These are phyloP conservation scores for Fusarium hainanense DNA, from an alignment of 2,329 filamentous ascomycete species.

Conservation along the genomic window DNA sequence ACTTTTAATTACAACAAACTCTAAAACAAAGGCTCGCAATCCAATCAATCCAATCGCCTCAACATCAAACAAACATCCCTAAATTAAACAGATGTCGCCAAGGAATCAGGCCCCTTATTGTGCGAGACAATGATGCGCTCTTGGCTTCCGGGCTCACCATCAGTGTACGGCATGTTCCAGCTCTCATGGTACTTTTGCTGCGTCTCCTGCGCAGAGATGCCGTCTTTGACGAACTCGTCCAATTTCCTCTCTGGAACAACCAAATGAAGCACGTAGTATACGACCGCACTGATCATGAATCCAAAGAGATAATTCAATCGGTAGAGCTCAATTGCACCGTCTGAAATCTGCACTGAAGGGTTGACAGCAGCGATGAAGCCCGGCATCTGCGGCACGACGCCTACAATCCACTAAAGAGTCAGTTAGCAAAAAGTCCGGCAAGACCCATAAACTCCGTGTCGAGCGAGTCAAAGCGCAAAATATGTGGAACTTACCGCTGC, in stretches of 20 bases:
- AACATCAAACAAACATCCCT: not conserved
- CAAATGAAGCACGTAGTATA: conserved; percentile 49
- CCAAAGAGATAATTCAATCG: conserved; percentile 55
- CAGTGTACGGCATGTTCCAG: conserved; percentile 48
- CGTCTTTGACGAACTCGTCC: conserved; percentile 46
- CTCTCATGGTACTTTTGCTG: conserved; percentile 46
- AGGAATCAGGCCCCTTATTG: conserved; percentile 18
- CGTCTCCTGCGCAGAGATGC: conserved; percentile 42
- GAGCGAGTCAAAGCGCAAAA: not conserved
- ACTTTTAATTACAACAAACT: not conserved
- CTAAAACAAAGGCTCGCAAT: conserved; percentile 2
- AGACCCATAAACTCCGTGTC: not conserved
- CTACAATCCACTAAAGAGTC: conserved; percentile 52
- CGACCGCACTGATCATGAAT: conserved; percentile 49
- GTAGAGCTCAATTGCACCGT: conserved; percentile 54
- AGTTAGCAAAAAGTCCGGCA: not conserved
- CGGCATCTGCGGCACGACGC: conserved; percentile 54
- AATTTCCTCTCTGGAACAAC: conserved; percentile 45
- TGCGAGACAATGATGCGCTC: conserved; percentile 15
- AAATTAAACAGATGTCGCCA: conserved; percentile 23
- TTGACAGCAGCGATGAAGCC: conserved; percentile 57
- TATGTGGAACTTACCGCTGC: conserved; percentile 50
- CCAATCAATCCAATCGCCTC: not conserved
- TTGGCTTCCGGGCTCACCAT: conserved; percentile 21
- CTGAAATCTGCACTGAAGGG: conserved; percentile 47